Percentiles rank a stretch among this genome's conserved stretches.
phyloP scores from a whole-genome alignment of 805 yeast species.

The Candida morakotiae region DNA sequence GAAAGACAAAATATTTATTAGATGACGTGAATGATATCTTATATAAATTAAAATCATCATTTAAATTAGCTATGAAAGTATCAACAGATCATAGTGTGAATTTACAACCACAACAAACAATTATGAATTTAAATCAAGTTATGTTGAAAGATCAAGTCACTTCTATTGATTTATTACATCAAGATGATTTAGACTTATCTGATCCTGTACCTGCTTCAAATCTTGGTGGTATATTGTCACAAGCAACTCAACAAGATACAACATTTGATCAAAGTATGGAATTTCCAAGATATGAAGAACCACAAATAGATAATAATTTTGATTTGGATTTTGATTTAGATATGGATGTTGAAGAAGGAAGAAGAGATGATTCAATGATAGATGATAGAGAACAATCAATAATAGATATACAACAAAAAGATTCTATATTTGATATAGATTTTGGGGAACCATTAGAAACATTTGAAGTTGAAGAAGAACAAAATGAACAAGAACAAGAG shows the following conservation, averaged over 20 bases:
- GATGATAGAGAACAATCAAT: constrained; percentile 22
- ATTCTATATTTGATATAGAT: constrained; percentile 24
- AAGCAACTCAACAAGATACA: constrained; percentile 23
- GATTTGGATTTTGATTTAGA: constrained; percentile 51
- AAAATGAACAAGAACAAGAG: constrained; percentile 4
- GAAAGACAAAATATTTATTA: constrained; percentile 76
- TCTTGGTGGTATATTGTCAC: constrained; percentile 20
- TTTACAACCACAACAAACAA: constrained; percentile 56
- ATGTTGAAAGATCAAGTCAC: constrained; percentile 76
- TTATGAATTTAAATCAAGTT: constrained; percentile 55
- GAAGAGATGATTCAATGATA: constrained; percentile 20
- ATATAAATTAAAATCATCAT: constrained; percentile 64
- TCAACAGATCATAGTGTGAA: constrained; percentile 38
- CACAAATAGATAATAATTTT: constrained; percentile 30
- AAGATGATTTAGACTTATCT: constrained; percentile 48
- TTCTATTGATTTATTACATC: constrained; percentile 66
- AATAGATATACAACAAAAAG: constrained; percentile 8
- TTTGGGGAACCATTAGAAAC: constrained; percentile 42
- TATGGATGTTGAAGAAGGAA: constrained; percentile 51
- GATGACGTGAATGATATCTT: constrained; percentile 82
- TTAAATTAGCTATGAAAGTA: constrained; percentile 39
- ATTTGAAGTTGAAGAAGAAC: constrained; percentile 13
- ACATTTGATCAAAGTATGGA: constrained; percentile 60
- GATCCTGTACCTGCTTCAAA: constrained; percentile 6
- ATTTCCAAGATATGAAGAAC: constrained; percentile 45